Base-by-base conservation (phyloP, 805 yeast genomes). In the Candida montana region DNA sequence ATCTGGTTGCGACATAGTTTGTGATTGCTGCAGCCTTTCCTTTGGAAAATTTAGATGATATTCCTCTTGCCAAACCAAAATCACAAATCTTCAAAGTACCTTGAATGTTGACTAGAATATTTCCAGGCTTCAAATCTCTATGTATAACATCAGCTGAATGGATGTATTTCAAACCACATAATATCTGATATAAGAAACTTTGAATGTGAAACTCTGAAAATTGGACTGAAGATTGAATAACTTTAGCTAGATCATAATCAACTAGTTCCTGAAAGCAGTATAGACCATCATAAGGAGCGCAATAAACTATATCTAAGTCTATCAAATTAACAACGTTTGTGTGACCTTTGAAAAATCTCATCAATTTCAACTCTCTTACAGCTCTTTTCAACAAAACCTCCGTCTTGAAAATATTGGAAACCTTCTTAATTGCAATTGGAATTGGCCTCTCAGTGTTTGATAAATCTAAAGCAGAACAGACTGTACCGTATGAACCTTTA, bases 61-160 rank as follows among this genome's bases (percentile, higher is more conserved):
- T 69, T 1, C 95, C 95, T 55, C 97, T 68, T 1, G 97, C 95
- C 28, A 90, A 67, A 0, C 98, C 98, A 68, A 90, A 90, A 63
- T 90, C 98, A 62, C 97, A 88, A 15, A 90, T 86, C 57, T 90
- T 90, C 37, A 90, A 64, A 5, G 62, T 67, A 0, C 98, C 97
- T 41, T 78, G 79, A 2, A 77, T 61, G 5, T 87, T 78, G 16
- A 89, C 84, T 42, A 90, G 67, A 4, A 90, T 81, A 58, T 90
- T 90, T 0, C 95, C 95, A 0, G 97, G 97, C 61, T 90, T 90
- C 48, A 90, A 72, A 58, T 90, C 98, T 42, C 98, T 71, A 59
- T 90, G 98, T 41, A 90, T 82, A 9, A 90, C 95, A 51, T 86
- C 89, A 1, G 96, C 96, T 6, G 93, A 79, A 61, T 90, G 98